Evolutionary conservation across 2,329 filamentous ascomycete species (phyloP).

Genomic region (Penicillium sp.): DNA sequence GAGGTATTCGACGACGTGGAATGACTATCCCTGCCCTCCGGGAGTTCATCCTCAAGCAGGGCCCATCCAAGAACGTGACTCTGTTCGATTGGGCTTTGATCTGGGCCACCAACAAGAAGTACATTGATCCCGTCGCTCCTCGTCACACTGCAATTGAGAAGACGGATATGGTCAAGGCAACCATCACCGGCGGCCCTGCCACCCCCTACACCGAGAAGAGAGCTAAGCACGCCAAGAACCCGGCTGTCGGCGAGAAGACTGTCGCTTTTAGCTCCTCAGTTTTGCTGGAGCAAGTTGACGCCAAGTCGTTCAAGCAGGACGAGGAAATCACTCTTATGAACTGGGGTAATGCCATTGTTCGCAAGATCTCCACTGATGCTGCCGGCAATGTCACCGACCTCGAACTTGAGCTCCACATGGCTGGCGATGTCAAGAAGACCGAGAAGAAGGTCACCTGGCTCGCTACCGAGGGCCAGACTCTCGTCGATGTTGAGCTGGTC

Average conservation of each 20-base stretch:
- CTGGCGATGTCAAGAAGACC: conserved; percentile 91
- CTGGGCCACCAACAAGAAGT: conserved; percentile 70
- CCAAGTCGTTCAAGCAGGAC: conserved; percentile 73
- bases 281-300: conserved; percentile 83
- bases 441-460: conserved; percentile 98
- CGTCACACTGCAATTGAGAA: conserved; percentile 72
- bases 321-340: conserved; percentile 97
- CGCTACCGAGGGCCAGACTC: conserved; percentile 69
- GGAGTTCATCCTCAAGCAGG: conserved; percentile 54
- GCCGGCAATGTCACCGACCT: conserved; percentile 65
- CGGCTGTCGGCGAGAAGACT: conserved; percentile 79
- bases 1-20: conserved; percentile 50
- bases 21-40: conserved; percentile 51
- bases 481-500: conserved; percentile 81
- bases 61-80: conserved; percentile 50
- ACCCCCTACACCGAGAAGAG: conserved; percentile 69
- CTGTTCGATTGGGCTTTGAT: conserved; percentile 52
- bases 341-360: conserved; percentile 70
- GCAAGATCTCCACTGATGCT: conserved; percentile 49
- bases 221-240: conserved; percentile 87
- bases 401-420: conserved; percentile 82
- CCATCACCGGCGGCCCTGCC: conserved; percentile 64
- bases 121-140: conserved; percentile 74
- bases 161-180: conserved; percentile 70
- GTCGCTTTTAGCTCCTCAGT: conserved; percentile 75